Base-by-base conservation (phyloP, 2,329 filamentous ascomycete genomes). In the Pezicula carpinea region DNA sequence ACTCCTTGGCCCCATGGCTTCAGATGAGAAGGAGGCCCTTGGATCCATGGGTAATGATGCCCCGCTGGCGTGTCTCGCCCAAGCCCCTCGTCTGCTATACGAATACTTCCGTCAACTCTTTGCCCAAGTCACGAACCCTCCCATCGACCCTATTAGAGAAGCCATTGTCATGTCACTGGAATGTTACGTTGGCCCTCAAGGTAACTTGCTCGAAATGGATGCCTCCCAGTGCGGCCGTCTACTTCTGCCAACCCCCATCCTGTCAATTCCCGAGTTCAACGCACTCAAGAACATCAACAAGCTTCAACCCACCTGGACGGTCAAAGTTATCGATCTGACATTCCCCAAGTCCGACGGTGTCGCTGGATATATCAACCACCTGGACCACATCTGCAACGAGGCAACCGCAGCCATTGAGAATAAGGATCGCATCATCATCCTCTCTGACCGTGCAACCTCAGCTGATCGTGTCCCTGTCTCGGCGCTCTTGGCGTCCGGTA, bases 101-200 rank as follows among this genome's bases (percentile, higher is more conserved):
- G 92, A 96, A 68, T 97, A 97, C 72, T 97, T 97, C 84, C 84
- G 92, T 53, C 89, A 97, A 73, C 83, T 97, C 36, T 97, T 97
- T 67, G 92, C 92, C 8, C 92, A 97, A 72, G 92, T 97, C 66
- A 97, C 92, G 52, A 97, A 97, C 69, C 92, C 92, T 57, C 92
- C 92, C 13, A 97, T 97, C 63, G 92, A 97, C 64, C 92, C 92
- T 26, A 97, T 97, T 59, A 81, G 92, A 68, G 92, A 97, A 76
- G 92, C 91, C 22, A 93, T 96, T 61, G 92, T 97, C 68, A 97
- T 97, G 92, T 96, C 92, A 47, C 73, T 97, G 34, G 91, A 96
- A 65, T 95, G 92, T 61, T 97, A 96, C 64, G 88, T 97, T 58
- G 92, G 92, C 41, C 92, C 92, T 39, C 92, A 97, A 69, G 92